Evolutionary conservation across 129 eudicot genomes (phyloP).

Genomic region (Heracleum sosnowskyi): DNA sequence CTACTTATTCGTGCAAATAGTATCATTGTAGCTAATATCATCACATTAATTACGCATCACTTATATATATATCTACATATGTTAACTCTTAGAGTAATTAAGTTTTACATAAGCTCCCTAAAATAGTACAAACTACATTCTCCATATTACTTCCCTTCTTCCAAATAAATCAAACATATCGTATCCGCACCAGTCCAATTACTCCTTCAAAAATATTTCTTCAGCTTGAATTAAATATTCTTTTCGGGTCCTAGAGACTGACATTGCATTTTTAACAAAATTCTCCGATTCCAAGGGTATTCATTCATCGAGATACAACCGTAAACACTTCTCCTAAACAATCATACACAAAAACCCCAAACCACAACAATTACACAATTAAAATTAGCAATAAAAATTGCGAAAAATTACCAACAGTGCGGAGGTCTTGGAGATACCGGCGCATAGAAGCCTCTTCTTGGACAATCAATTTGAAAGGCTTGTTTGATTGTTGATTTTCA

Average conservation of each 20-base stretch:
- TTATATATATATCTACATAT: not conserved
- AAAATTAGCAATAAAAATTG: no score
- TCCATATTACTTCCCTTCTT: not conserved
- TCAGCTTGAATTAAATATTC: no score
- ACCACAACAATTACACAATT: no score
- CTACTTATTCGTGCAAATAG: not conserved
- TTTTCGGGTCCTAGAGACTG: no score
- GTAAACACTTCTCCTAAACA: no score
- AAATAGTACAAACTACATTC: not conserved
- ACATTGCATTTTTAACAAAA: no score
- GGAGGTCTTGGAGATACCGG: slow-evolving; percentile 72
- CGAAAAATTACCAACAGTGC: slow-evolving; percentile 47
- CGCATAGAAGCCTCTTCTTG: slow-evolving; percentile 81
- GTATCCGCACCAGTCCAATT: no score
- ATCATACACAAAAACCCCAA: no score
- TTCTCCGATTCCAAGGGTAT: no score
- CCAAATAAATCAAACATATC: not conserved
- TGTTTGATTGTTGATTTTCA: slow-evolving; percentile 42
- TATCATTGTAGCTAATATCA: not conserved
- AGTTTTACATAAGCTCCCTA: not conserved
- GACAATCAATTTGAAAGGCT: slow-evolving; percentile 45
- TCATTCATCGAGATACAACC: no score
- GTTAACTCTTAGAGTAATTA: not conserved
- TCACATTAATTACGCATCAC: not conserved
- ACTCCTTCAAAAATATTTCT: no score